Conservation (phyloP, 1,284 basidiomycete genomes). For the Pascua guehoae region DNA sequence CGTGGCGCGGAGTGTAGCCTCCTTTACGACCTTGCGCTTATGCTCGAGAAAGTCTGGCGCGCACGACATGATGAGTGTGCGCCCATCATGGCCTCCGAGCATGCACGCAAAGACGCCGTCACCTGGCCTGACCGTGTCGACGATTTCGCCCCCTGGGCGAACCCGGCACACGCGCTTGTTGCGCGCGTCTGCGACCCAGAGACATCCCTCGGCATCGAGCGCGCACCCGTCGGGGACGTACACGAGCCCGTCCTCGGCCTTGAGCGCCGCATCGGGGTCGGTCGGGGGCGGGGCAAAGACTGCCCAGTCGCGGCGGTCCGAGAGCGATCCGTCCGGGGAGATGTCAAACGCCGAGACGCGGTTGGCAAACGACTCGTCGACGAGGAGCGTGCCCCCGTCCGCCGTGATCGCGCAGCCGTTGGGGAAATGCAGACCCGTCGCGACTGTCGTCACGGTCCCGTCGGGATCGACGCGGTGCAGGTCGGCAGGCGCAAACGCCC, state of each 20-base stretch:
- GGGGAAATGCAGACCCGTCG: conserved; percentile 4
- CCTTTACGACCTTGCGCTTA: background rate
- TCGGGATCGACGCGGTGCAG: conserved; percentile 6
- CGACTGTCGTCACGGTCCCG: background rate
- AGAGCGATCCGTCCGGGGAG: background rate
- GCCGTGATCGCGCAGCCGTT: conserved; percentile 5
- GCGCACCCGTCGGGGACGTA: conserved; percentile 4
- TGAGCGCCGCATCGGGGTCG: too few relatives aligned
- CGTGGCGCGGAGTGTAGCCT: conserved; percentile 2
- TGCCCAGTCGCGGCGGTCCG: conserved; percentile 9
- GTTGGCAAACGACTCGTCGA: conserved; percentile 10
- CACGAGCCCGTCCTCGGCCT: background rate
- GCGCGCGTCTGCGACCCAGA: conserved; percentile 7
- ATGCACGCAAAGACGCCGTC: conserved; percentile 8
- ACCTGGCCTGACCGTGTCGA: conserved; percentile 2
- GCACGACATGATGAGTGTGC: conserved; percentile 7
- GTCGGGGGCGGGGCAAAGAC: background rate
- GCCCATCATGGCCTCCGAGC: conserved; percentile 6
- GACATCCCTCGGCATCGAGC: conserved; percentile 5
- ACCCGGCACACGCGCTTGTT: conserved; percentile 5
- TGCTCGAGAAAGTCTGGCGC: conserved; percentile 6
- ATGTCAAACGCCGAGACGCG: conserved; percentile 5
- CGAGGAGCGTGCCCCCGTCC: conserved; percentile 3
- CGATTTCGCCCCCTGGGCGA: conserved; percentile 2
- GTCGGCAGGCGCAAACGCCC: background rate